These are phyloP conservation scores for Neurospora hispaniola DNA, from an alignment of 495 filamentous ascomycete genomes.

Conservation along the genomic window DNA sequence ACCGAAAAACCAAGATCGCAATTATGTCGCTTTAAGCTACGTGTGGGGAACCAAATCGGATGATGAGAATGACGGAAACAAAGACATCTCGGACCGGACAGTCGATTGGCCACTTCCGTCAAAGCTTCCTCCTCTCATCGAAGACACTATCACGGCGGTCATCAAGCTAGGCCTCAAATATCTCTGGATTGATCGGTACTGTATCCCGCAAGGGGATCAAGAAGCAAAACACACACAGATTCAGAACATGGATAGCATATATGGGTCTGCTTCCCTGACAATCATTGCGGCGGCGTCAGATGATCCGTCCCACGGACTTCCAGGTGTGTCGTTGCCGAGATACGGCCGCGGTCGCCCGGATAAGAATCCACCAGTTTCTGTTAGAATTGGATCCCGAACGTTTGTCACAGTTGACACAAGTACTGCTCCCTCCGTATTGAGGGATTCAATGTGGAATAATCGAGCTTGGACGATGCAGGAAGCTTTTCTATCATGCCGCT, in stretches of 20 bases:
- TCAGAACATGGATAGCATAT: background rate
- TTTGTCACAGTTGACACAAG: background rate
- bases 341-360: background rate
- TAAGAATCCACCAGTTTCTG: background rate
- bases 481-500: background rate
- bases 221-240: background rate
- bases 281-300: background rate
- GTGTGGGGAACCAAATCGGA: background rate
- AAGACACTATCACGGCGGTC: background rate
- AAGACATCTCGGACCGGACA: constrained; percentile 7
- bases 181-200: background rate
- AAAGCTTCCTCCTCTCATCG: background rate
- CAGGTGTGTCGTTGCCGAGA: background rate
- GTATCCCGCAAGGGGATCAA: background rate
- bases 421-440: background rate
- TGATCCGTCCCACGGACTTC: background rate
- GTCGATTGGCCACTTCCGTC: background rate
- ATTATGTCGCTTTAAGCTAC: background rate
- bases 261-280: background rate
- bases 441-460: background rate
- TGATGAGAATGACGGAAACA: background rate
- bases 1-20: background rate
- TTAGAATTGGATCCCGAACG: background rate
- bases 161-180: background rate
- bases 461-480: constrained; percentile 1